A percentile compares a stretch with the other conserved stretches of the same genome.
These are phyloP conservation scores for Calonectria crousiana DNA, from an alignment of 2,329 filamentous ascomycete genomes.

Conservation along the genomic window DNA sequence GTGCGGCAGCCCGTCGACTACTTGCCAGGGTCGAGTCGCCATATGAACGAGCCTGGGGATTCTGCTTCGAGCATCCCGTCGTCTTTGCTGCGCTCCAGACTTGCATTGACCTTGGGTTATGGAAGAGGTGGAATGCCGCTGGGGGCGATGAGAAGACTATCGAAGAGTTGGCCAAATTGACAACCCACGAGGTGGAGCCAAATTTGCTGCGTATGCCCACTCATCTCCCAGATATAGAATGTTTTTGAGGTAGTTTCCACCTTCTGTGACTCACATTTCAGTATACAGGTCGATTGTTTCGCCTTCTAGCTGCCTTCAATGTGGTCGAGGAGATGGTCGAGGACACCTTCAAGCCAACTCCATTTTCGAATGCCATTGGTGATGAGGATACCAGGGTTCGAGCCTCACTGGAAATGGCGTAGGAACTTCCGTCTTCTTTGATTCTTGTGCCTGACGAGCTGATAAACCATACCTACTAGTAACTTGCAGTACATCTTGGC, in stretches of 20 bases:
- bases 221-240: not conserved
- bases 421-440: not conserved
- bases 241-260: not conserved
- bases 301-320: conserved; percentile 32
- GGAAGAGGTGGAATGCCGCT: conserved; percentile 25
- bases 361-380: conserved; percentile 30
- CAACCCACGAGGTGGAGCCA: conserved; percentile 15
- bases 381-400: conserved; percentile 35
- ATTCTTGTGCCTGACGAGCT: not conserved
- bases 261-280: not conserved
- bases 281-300: conserved; percentile 24
- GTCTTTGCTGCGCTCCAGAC: conserved; percentile 33
- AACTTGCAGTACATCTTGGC: conserved; percentile 33
- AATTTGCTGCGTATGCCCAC: conserved; percentile 26
- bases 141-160: conserved; percentile 28
- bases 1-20: conserved; percentile 22
- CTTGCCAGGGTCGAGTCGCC: conserved; percentile 29
- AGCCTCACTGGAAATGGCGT: conserved; percentile 34
- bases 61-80: conserved; percentile 35
- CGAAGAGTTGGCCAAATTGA: conserved; percentile 26
- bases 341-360: conserved; percentile 34
- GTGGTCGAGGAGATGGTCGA: conserved; percentile 29
- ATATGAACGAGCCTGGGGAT: conserved; percentile 33
- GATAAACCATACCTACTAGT: conserved; percentile 4
- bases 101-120: conserved; percentile 27